Conservation (phyloP, 2,329 filamentous ascomycete species). For the Curvularia verruculosa region DNA sequence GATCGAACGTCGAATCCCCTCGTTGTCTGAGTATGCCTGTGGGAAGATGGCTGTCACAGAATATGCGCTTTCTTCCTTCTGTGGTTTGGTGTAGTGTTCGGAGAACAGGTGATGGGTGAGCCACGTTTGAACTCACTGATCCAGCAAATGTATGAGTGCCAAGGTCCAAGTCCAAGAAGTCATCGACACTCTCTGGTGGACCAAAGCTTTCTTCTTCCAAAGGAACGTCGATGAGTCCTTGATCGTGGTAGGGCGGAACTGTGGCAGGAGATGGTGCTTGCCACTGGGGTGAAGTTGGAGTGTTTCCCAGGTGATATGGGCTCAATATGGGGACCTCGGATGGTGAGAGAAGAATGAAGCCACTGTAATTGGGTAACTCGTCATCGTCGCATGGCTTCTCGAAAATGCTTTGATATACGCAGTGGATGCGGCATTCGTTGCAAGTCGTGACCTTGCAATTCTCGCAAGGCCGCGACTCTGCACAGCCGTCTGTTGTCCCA, state of each 20-base stretch:
- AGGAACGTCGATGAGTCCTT: constrained; percentile 41
- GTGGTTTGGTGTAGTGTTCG: constrained; percentile 31
- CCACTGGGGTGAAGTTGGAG: constrained; percentile 11
- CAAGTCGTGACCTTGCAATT: constrained; percentile 41
- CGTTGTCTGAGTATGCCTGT: background rate
- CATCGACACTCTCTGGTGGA: constrained; percentile 32
- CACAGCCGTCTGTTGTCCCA: constrained; percentile 12
- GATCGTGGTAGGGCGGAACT: constrained; percentile 36
- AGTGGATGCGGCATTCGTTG: constrained; percentile 45
- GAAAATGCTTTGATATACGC: constrained; percentile 42
- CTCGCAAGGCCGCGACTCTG: constrained; percentile 34
- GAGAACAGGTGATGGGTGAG: constrained; percentile 35
- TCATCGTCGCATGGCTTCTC: constrained; percentile 32
- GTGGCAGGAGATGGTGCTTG: constrained; percentile 13
- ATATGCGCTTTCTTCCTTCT: constrained; percentile 28
- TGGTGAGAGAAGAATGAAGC: constrained; percentile 35
- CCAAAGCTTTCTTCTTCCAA: constrained; percentile 26
- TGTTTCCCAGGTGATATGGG: constrained; percentile 28
- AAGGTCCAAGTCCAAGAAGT: constrained; percentile 35
- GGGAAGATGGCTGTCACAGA: constrained; percentile 14
- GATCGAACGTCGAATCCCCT: background rate
- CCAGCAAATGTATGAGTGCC: constrained; percentile 25
- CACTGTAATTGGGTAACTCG: constrained; percentile 41
- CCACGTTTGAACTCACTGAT: constrained; percentile 26
- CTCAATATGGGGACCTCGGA: constrained; percentile 40